Evolutionary conservation across 768 basidiomycete genomes (phyloP).

Genomic region (Hypsizygus marmoreus): DNA sequence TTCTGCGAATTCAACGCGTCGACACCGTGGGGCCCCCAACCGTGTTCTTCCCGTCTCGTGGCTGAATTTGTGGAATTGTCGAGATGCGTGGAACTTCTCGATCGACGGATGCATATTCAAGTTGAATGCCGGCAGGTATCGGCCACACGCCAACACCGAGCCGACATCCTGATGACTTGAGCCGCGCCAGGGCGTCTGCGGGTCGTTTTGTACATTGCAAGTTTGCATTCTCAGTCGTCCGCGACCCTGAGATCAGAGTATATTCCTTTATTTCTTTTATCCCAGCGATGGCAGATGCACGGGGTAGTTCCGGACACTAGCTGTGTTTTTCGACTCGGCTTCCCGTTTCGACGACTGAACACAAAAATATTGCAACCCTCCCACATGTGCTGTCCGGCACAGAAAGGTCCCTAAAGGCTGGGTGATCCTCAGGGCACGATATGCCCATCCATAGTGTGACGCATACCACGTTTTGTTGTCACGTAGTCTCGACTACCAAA

Average conservation of each 20-base stretch:
- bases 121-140: slow-evolving; percentile 15
- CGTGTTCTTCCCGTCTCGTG: too few relatives aligned
- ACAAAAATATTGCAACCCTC: slow-evolving; percentile 33
- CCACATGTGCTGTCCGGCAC: slow-evolving; percentile 32
- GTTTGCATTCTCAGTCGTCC: slow-evolving; percentile 17
- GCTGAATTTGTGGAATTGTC: slow-evolving; percentile 7
- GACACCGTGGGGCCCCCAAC: too few relatives aligned
- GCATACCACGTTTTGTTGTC: slow-evolving; percentile 28
- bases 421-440: slow-evolving; percentile 44
- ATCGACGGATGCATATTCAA: slow-evolving; percentile 18
- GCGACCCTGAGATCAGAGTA: slow-evolving; percentile 39
- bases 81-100: slow-evolving; percentile 16
- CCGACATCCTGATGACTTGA: slow-evolving; percentile 6
- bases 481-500: slow-evolving; percentile 24
- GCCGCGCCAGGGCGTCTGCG: background rate
- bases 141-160: background rate
- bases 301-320: slow-evolving; percentile 37
- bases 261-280: too few relatives aligned
- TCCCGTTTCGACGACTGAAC: slow-evolving; percentile 31
- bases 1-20: too few relatives aligned
- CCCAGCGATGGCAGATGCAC: slow-evolving; percentile 12
- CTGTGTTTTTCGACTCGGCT: slow-evolving; percentile 34
- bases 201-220: slow-evolving; percentile 2
- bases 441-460: slow-evolving; percentile 33
- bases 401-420: slow-evolving; percentile 22